Base-by-base conservation (phyloP, 257 asterid species). In the Petrea volubilis region DNA sequence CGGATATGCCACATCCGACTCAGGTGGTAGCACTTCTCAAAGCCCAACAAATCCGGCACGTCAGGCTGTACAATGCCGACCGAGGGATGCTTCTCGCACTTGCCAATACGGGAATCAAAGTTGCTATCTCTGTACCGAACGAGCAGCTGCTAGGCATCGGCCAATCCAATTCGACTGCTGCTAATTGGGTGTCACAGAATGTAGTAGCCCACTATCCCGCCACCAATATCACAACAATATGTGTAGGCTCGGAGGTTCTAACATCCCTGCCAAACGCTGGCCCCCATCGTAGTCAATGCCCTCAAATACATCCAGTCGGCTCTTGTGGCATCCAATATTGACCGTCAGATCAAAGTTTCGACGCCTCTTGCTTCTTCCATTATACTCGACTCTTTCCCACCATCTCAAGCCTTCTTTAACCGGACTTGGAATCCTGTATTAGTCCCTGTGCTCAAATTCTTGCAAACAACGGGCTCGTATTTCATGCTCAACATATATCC, bases 1-100 rank as follows among this genome's bases (percentile, higher is more conserved):
- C 96, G 0, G 96, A 91, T 74, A 86, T 87, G 92, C 97, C 96
- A 52, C 94, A 91, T 59, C 96, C 97, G 15, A 91, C 97, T 57
- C 97, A 91, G 64, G 96, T 91, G 17, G 97, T 82, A 11, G 90
- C 90, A 28, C 97, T 91, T 73, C 88, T 91, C 23, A 91, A 88
- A 83, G 74, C 83, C 47, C 97, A 90, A 78, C 86, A 86, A 76
- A 86, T 90, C 68, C 83, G 79, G 1, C 81, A 86, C 70, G 84
- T 90, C 52, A 77, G 96, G 59, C 85, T 90, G 50, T 88, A 84
- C 74, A 71, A 90, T 74, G 90, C 96, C 0, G 96, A 88, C 53
- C 90, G 93, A 0, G 96, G 89, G 18, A 88, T 86, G 92, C 97
- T 91, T 69, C 92, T 88, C 14, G 96, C 97, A 0, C 96, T 91